Conservation (phyloP, 2,329 filamentous ascomycete species). For the Leptographium procerum region DNA sequence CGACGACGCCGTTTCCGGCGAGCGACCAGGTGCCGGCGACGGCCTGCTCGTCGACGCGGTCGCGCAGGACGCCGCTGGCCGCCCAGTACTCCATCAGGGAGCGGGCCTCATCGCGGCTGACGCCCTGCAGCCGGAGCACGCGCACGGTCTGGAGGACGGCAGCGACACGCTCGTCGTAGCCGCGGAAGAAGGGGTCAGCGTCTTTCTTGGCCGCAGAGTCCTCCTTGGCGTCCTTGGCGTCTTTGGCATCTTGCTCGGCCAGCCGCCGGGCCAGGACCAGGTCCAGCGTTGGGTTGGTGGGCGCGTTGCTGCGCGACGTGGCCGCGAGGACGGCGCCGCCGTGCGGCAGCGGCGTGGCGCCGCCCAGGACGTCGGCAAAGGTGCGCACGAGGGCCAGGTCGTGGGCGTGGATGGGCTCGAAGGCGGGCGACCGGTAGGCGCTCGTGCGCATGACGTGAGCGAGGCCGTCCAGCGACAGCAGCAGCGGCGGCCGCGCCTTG, state of each 20-base stretch:
- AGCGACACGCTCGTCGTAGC: conserved; percentile 47
- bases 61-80: conserved; percentile 66
- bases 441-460: conserved; percentile 70
- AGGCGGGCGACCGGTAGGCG: conserved; percentile 61
- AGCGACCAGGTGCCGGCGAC: conserved; percentile 78
- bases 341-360: conserved; percentile 46
- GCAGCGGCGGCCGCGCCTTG: conserved; percentile 41
- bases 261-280: conserved; percentile 50
- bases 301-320: conserved; percentile 60
- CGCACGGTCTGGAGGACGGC: conserved; percentile 37
- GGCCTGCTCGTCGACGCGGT: conserved; percentile 55
- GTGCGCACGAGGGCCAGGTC: conserved; percentile 66
- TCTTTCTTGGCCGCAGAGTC: too few species aligned
- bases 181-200: conserved; percentile 40
- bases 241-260: conserved; percentile 23
- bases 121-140: conserved; percentile 49
- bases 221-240: background rate
- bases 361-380: conserved; percentile 62
- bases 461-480: conserved; percentile 70
- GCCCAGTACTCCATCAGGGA: conserved; percentile 90
- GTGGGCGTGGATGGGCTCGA: conserved; percentile 71
- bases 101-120: conserved; percentile 65
- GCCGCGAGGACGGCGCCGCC: conserved; percentile 71
- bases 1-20: conserved; percentile 68
- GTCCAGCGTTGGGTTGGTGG: conserved; percentile 53